These are phyloP conservation scores for Euclidium syriacum DNA, from an alignment of 345 rosid species.

Conservation along the genomic window DNA sequence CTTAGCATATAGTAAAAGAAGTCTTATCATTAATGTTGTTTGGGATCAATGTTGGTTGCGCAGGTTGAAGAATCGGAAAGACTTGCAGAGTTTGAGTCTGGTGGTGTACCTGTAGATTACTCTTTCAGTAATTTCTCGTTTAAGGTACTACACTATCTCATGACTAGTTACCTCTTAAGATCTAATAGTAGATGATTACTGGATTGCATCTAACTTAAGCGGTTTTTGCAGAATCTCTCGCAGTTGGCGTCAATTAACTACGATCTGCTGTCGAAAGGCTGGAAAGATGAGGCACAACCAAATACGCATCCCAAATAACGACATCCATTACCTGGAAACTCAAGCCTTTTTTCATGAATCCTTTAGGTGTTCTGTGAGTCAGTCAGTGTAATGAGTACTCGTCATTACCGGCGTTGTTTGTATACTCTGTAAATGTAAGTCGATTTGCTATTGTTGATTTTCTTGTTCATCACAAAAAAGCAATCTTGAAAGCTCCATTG, in stretches of 20 bases:
- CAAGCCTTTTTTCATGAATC: constrained; percentile 13
- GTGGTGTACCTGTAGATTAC: constrained; percentile 65
- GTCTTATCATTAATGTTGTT: background rate
- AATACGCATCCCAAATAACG: constrained; percentile 43
- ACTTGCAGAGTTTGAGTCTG: constrained; percentile 67
- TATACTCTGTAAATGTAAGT: constrained; percentile 79
- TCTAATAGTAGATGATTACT: too few species aligned
- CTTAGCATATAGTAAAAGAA: background rate
- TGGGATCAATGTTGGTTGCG: constrained; percentile 16
- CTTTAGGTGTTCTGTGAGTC: constrained; percentile 20
- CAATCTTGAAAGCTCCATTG: background rate
- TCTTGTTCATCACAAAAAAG: background rate
- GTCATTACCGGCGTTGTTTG: constrained; percentile 29
- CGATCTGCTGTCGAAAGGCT: constrained; percentile 94
- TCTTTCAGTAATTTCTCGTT: constrained; percentile 98
- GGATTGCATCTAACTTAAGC: too few species aligned
- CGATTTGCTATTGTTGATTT: background rate
- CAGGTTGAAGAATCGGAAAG: constrained; percentile 88
- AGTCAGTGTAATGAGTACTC: constrained; percentile 18
- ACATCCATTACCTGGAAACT: constrained; percentile 2
- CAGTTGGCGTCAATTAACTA: constrained; percentile 98
- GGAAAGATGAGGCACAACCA: constrained; percentile 68
- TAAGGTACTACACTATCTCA: constrained; percentile 62
- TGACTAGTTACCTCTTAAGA: background rate
- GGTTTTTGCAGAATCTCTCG: constrained; percentile 87